A percentile compares a stretch with the other conserved stretches of the same genome.
Evolutionary conservation across 1,139 yeast species (phyloP).

Genomic region (Candida buenavistaensis): DNA sequence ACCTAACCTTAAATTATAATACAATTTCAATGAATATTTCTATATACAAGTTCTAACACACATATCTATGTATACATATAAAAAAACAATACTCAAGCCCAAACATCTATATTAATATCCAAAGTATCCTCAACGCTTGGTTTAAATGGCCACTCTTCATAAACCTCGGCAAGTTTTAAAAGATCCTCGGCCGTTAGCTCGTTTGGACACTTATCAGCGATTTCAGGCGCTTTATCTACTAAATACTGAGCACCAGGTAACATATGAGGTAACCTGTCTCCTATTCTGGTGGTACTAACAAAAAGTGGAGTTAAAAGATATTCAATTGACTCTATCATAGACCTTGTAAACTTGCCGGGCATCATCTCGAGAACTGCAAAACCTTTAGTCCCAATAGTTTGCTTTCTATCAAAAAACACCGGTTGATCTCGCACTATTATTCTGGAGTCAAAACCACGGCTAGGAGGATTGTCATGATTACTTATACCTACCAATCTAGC

Average conservation of each 20-base stretch:
- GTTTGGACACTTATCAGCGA: too few relatives aligned
- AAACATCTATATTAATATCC: constrained; percentile 11
- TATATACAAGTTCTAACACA: background rate
- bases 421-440: constrained; percentile 42
- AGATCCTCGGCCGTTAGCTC: too few relatives aligned
- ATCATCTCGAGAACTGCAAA: constrained; percentile 57
- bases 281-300: too few relatives aligned
- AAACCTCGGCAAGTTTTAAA: constrained; percentile 47
- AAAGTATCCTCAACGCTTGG: constrained; percentile 40
- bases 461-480: constrained; percentile 25
- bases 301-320: constrained; percentile 34
- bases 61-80: too few relatives aligned
- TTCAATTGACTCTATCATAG: constrained; percentile 43
- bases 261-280: constrained; percentile 51
- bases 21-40: background rate
- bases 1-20: constrained; percentile 3
- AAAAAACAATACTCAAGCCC: too few relatives aligned
- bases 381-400: constrained; percentile 25
- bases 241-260: constrained; percentile 87
- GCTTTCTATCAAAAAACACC: constrained; percentile 22
- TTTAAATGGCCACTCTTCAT: constrained; percentile 83
- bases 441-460: constrained; percentile 38
- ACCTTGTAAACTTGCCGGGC: constrained; percentile 67
- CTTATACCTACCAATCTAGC: constrained; percentile 51
- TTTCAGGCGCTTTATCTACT: constrained; percentile 27